Evolutionary conservation across 306 rosid species (phyloP).

Genomic region (Potentilla sterilis): DNA sequence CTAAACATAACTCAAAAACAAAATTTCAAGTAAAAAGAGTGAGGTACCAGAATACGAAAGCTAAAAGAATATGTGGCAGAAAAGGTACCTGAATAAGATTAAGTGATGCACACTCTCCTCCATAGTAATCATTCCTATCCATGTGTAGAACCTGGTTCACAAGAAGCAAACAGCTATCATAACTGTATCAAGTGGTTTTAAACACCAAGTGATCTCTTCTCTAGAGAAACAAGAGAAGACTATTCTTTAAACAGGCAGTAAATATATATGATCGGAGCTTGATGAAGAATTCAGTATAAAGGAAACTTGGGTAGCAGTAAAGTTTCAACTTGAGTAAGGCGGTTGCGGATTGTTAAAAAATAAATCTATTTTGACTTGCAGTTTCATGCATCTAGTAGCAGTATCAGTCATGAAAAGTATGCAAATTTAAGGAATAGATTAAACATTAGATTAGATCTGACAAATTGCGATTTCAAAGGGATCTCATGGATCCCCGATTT

Average conservation of each 20-base stretch:
- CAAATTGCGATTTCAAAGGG: neutral
- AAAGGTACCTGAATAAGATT: slow-evolving; percentile 75
- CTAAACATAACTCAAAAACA: neutral
- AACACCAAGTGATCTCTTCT: neutral
- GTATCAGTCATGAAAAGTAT: no score
- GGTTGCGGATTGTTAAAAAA: neutral
- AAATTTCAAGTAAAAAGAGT: neutral
- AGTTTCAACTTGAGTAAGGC: neutral
- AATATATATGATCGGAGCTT: neutral
- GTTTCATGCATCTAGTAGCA: neutral
- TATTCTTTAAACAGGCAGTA: neutral
- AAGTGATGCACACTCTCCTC: slow-evolving; percentile 92
- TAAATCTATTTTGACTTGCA: neutral
- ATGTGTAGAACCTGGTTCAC: slow-evolving; percentile 79
- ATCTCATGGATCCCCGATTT: neutral
- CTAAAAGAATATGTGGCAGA: neutral
- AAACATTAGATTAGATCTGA: neutral
- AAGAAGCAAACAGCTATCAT: neutral
- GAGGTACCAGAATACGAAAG: neutral
- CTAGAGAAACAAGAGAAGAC: neutral
- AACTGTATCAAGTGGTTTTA: neutral
- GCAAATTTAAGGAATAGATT: no score
- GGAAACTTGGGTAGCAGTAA: neutral
- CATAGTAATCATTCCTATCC: slow-evolving; percentile 94
- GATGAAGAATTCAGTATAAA: neutral